Evolutionary conservation across 176 grass and related monocot genomes (phyloP).

Genomic region (Panicum miliaceum): DNA sequence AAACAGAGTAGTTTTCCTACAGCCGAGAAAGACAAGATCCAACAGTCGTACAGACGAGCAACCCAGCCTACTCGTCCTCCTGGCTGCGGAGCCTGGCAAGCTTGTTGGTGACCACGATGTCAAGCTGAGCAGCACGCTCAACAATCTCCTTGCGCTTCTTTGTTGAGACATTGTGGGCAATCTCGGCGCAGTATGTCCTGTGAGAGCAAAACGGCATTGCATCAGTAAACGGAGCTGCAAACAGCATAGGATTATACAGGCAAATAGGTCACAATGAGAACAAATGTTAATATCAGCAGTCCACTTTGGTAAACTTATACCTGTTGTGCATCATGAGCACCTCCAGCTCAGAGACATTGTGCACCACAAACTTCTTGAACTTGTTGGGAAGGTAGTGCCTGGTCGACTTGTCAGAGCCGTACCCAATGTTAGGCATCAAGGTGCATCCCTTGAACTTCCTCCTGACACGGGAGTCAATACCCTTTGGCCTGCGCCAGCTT

Average conservation of each 20-base stretch:
- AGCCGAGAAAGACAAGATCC: slow-evolving; percentile 8
- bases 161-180: slow-evolving; percentile 73
- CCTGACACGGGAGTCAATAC: slow-evolving; percentile 87
- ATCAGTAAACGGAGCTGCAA: background rate
- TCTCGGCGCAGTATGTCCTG: slow-evolving; percentile 90
- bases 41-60: background rate
- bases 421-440: slow-evolving; percentile 91
- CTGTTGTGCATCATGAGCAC: slow-evolving; percentile 95
- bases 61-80: slow-evolving; percentile 69
- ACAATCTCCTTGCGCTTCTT: slow-evolving; percentile 89
- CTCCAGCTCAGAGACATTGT: slow-evolving; percentile 81
- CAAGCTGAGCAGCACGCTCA: slow-evolving; percentile 74
- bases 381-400: slow-evolving; percentile 87
- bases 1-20: slow-evolving; percentile 25
- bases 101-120: slow-evolving; percentile 85
- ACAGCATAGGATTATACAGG: no score
- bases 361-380: slow-evolving; percentile 90
- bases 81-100: slow-evolving; percentile 79
- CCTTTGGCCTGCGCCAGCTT: slow-evolving; percentile 90
- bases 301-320: slow-evolving; percentile 4
- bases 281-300: background rate
- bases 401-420: slow-evolving; percentile 82
- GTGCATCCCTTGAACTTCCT: slow-evolving; percentile 89
- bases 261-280: background rate
- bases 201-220: background rate